Evolutionary conservation across 2,329 filamentous ascomycete genomes (phyloP), one percentile per base, ranked within the genome.

Genomic region (Pyricularia sp.): DNA sequence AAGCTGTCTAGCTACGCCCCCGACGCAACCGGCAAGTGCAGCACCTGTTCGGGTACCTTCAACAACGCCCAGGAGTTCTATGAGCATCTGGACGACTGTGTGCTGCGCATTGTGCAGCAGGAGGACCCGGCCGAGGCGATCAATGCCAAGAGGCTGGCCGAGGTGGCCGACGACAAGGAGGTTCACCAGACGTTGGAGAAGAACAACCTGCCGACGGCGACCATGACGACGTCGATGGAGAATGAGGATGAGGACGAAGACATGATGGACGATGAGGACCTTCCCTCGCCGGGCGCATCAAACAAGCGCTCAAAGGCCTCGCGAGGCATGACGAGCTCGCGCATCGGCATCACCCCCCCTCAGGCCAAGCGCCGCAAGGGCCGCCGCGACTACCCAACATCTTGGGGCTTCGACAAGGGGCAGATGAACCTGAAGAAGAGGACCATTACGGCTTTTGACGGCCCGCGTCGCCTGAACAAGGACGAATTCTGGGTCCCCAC

Each of bases 341-440:
- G 88, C 71, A 90, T 87, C 67, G 90, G 88, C 68, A 88, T 88
- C 53, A 57, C 53, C 16, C 22, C 53, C 13, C 82, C 81, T 1
- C 74, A 77, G 69, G 84, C 83, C 75, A 78, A 79, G 44, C 85
- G 85, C 71, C 90, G 91, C 77, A 96, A 96, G 82, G 93, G 91
- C 81, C 87, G 92, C 69, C 93, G 92, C 75, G 91, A 96, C 75
- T 97, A 96, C 75, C 94, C 94, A 13, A 86, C 90, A 0, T 93
- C 90, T 1, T 99, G 94, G 94, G 93, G 94, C 64, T 94, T 93
- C 71, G 85, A 93, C 68, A 88, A 90, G 72, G 89, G 91, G 71
- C 92, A 94, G 79, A 96, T 97, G 91, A 96, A 90, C 73, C 96
- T 96, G 86, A 97, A 96, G 85, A 97, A 97, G 84, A 90, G 94